Percentiles rank a stretch among this genome's conserved stretches.
Evolutionary conservation across 164 flowering plant genomes (phyloP).

Genomic region (Macadamia integrifolia): DNA sequence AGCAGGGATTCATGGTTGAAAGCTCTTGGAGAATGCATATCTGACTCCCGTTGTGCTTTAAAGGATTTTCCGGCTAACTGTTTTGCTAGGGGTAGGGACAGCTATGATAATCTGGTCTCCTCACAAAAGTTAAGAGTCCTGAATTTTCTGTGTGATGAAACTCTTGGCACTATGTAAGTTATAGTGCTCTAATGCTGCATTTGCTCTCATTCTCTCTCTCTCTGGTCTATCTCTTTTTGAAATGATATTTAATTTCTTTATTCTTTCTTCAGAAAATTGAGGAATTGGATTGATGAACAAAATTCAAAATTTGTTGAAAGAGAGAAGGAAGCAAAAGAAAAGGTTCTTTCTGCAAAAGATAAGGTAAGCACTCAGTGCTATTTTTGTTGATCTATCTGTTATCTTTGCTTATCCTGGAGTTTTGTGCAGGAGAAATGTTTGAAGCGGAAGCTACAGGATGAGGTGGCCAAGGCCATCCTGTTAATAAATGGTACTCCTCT

Average conservation of each 20-base stretch:
- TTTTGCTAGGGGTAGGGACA: constrained; percentile 29
- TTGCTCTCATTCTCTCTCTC: neutral
- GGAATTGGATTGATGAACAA: constrained; percentile 66
- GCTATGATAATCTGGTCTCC: constrained; percentile 41
- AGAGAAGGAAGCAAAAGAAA: constrained; percentile 49
- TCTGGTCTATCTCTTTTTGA: neutral
- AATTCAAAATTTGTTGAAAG: constrained; percentile 32
- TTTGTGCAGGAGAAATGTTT: constrained; percentile 43
- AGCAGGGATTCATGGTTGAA: constrained; percentile 50
- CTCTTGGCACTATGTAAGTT: constrained; percentile 68
- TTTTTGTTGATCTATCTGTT: neutral
- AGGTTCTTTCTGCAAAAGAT: constrained; percentile 47
- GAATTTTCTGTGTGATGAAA: constrained; percentile 73
- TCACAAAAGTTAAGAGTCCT: constrained; percentile 63
- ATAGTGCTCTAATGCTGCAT: neutral
- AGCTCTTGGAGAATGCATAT: constrained; percentile 45
- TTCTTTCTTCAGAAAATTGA: constrained; percentile 36
- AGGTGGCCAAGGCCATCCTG: constrained; percentile 46
- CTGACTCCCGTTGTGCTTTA: constrained; percentile 31
- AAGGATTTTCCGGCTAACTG: constrained; percentile 30
- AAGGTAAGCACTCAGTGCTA: constrained; percentile 34
- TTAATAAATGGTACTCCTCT: constrained; percentile 45
- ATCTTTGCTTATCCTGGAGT: neutral
- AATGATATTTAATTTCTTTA: neutral
- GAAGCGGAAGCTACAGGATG: constrained; percentile 54